Percentiles rank a stretch among this genome's conserved stretches.
Evolutionary conservation across 257 asterid species (phyloP).

Genomic region (Ophiorrhiza pumila): DNA sequence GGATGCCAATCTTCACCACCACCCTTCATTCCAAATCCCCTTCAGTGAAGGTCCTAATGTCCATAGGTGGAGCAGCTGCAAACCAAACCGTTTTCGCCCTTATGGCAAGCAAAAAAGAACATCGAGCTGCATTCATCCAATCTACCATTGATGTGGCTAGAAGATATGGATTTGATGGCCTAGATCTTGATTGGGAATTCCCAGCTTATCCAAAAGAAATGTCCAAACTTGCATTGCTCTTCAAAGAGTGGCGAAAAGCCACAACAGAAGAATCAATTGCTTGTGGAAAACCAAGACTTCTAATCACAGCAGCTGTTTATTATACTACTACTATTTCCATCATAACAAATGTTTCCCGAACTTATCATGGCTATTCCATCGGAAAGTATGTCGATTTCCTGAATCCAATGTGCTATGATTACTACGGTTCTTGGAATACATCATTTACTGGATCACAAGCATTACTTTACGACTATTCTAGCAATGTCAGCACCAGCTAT

Average conservation of each 20-base stretch:
- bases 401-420: constrained; percentile 44
- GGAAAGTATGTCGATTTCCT: constrained; percentile 37
- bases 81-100: constrained; percentile 22
- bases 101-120: constrained; percentile 5
- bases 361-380: constrained; percentile 31
- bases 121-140: constrained; percentile 47
- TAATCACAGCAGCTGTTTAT: constrained; percentile 46
- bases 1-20: constrained; percentile 40
- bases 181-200: constrained; percentile 69
- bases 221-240: constrained; percentile 45
- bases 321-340: constrained; percentile 35
- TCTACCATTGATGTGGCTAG: constrained; percentile 50
- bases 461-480: constrained; percentile 37
- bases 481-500: constrained; percentile 53
- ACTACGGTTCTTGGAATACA: constrained; percentile 54
- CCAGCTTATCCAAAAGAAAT: constrained; percentile 36
- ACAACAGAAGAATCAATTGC: constrained; percentile 11
- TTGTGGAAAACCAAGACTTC: constrained; percentile 35
- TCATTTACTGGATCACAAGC: constrained; percentile 49
- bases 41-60: constrained; percentile 34
- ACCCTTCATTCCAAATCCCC: constrained; percentile 26
- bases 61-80: constrained; percentile 51
- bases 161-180: constrained; percentile 43
- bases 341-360: constrained; percentile 9
- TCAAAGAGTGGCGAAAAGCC: constrained; percentile 18